Evolutionary conservation across 2,329 filamentous ascomycete species (phyloP).

Genomic region (Coniochaeta prunicola): DNA sequence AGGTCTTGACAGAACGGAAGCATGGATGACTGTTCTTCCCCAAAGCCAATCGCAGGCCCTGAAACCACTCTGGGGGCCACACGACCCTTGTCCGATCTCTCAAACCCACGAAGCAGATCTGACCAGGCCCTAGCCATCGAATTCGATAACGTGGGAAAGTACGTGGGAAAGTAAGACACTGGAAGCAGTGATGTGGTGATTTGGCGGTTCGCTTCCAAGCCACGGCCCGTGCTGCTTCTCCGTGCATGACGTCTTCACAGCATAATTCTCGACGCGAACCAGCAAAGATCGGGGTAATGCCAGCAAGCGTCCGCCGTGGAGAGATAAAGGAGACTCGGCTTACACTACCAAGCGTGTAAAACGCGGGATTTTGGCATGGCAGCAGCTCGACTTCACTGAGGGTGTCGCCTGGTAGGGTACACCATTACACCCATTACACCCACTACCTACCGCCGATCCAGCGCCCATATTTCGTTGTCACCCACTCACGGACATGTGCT

Average conservation of each 20-base stretch:
- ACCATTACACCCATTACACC: neutral
- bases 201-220: neutral
- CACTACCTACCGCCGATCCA: neutral
- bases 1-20: neutral
- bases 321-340: neutral
- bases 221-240: neutral
- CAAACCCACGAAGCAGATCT: neutral
- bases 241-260: neutral
- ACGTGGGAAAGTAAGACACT: neutral
- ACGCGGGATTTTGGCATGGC: neutral
- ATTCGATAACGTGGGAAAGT: neutral
- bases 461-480: neutral
- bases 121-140: neutral
- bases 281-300: neutral
- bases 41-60: constrained; percentile 15
- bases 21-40: constrained; percentile 10
- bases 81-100: neutral
- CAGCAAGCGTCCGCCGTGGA: neutral
- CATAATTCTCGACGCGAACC: neutral
- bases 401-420: neutral
- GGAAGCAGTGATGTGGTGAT: neutral
- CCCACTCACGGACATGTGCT: neutral
- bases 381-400: neutral
- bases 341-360: neutral
- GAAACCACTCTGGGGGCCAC: neutral